Evolutionary conservation across 306 rosid genomes (phyloP).

Genomic region (Cucurbita maxima): DNA sequence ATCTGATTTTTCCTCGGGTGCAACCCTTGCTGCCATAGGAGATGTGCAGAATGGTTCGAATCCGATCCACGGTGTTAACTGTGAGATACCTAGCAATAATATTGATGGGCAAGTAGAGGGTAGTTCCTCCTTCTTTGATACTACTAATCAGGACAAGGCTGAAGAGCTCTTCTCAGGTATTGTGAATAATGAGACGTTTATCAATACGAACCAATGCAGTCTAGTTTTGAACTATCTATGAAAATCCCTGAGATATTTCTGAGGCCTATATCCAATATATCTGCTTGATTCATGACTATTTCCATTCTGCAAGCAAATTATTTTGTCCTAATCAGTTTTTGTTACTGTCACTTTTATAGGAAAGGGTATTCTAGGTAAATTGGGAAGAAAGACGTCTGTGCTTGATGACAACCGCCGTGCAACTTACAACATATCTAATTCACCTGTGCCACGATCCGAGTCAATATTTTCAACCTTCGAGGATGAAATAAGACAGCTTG

Average conservation of each 20-base stretch:
- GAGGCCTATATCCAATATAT: not conserved
- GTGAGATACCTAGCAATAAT: conserved; percentile 50
- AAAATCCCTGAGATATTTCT: not conserved
- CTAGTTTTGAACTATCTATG: not conserved
- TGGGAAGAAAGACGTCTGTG: conserved; percentile 54
- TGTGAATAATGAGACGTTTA: too few species aligned
- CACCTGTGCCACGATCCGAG: conserved; percentile 45
- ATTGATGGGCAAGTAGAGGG: conserved; percentile 55
- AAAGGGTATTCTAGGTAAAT: conserved; percentile 43
- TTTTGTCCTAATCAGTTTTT: not conserved
- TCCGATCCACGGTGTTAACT: conserved; percentile 37
- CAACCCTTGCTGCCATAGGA: conserved; percentile 63
- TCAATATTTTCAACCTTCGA: conserved; percentile 70
- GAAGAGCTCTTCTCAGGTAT: conserved; percentile 74
- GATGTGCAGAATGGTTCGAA: conserved; percentile 45
- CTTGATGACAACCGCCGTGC: conserved; percentile 76
- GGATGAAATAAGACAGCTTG: conserved; percentile 76
- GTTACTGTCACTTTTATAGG: conserved; percentile 34
- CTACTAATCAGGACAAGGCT: conserved; percentile 49
- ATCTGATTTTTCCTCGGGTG: conserved; percentile 87
- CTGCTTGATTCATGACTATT: not conserved
- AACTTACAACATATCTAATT: conserved; percentile 43
- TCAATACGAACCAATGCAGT: not conserved
- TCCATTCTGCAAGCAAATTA: not conserved
- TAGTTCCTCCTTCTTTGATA: conserved; percentile 46